These are phyloP conservation scores for Ceratocystis albifundus DNA, from an alignment of 2,329 filamentous ascomycete genomes.

Conservation along the genomic window DNA sequence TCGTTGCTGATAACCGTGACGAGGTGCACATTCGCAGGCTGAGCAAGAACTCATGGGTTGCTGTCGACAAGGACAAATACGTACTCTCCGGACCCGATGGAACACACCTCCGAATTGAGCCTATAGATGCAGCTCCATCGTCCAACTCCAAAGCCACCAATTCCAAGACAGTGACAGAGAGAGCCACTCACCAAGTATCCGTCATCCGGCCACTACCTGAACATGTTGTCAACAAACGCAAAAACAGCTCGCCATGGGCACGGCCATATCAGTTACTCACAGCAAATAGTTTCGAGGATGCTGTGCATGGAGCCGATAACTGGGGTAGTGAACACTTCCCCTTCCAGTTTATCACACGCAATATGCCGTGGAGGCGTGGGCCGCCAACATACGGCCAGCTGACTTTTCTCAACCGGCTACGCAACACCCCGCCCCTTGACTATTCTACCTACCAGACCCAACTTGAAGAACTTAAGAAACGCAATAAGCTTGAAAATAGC, in stretches of 20 bases:
- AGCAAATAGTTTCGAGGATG: conserved; percentile 56
- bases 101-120: conserved; percentile 47
- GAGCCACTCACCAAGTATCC: neutral
- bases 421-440: conserved; percentile 32
- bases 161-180: neutral
- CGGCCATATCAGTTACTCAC: conserved; percentile 57
- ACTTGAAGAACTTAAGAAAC: conserved; percentile 36
- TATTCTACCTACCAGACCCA: conserved; percentile 30
- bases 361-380: conserved; percentile 56
- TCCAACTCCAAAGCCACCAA: conserved; percentile 28
- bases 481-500: neutral
- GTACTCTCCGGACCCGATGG: conserved; percentile 56
- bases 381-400: conserved; percentile 57
- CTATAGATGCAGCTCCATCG: conserved; percentile 33
- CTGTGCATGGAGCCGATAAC: conserved; percentile 75
- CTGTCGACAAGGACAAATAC: conserved; percentile 57
- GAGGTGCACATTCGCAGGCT: conserved; percentile 68
- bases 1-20: conserved; percentile 68
- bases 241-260: conserved; percentile 29
- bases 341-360: conserved; percentile 52
- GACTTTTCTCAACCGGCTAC: conserved; percentile 55
- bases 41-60: conserved; percentile 73
- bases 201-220: neutral
- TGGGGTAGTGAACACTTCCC: conserved; percentile 58
- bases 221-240: neutral